Percentiles rank a stretch among this genome's conserved stretches.
These are phyloP conservation scores for Pseudonectria buxi DNA, from an alignment of 2,329 filamentous ascomycete genomes.

Conservation along the genomic window DNA sequence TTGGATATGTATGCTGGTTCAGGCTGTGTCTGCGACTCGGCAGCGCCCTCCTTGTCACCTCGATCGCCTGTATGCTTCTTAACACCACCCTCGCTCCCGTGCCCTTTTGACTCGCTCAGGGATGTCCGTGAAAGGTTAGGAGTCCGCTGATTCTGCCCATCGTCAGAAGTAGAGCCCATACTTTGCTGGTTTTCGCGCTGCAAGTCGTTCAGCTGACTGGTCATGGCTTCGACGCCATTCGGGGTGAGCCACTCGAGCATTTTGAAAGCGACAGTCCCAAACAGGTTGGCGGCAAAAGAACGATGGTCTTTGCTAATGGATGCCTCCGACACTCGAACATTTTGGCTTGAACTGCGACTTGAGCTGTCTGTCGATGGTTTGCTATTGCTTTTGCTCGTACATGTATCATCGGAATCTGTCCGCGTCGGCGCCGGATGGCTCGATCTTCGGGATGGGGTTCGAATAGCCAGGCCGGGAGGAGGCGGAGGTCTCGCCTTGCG, in stretches of 20 bases:
- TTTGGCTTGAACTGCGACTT: neutral
- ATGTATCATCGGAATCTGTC: no score
- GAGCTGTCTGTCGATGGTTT: neutral
- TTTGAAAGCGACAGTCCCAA: slow-evolving; percentile 59
- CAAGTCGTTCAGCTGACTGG: slow-evolving; percentile 25
- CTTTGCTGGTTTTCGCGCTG: slow-evolving; percentile 1
- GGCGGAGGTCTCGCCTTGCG: slow-evolving; percentile 1
- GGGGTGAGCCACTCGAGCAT: slow-evolving; percentile 67
- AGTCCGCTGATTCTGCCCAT: neutral
- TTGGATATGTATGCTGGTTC: slow-evolving; percentile 2
- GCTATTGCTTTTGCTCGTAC: neutral
- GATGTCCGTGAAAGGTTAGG: no score
- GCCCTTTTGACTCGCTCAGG: neutral
- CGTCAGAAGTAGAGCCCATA: neutral
- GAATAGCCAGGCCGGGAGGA: slow-evolving; percentile 1
- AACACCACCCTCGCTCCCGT: neutral
- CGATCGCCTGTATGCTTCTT: neutral
- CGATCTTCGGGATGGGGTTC: no score
- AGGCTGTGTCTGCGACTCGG: slow-evolving; percentile 1
- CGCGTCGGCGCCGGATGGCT: no score
- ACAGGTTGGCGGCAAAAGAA: slow-evolving; percentile 56
- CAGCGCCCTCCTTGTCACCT: neutral
- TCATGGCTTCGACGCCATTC: slow-evolving; percentile 44
- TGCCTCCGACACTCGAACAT: slow-evolving; percentile 39
- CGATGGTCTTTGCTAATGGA: slow-evolving; percentile 48